A percentile compares a stretch with the other conserved stretches of the same genome.
Evolutionary conservation across 345 rosid species (phyloP).

Genomic region (Hibiscus tridactylites): DNA sequence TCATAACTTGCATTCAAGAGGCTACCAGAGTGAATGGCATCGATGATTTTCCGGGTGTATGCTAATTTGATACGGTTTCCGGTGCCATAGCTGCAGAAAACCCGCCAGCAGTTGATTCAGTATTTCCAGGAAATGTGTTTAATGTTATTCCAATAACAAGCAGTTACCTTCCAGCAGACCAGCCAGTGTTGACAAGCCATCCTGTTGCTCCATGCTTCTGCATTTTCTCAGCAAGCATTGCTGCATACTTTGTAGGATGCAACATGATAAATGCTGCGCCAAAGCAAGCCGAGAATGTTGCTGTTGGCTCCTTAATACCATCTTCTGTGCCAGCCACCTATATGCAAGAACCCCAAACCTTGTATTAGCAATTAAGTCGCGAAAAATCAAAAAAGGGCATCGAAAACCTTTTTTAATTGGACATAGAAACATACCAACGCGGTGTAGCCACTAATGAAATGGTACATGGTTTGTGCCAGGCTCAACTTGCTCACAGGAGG

Average conservation of each 20-base stretch:
- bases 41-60: constrained; percentile 84
- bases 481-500: constrained; percentile 98
- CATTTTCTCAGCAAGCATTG: constrained; percentile 97
- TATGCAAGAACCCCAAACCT: not conserved
- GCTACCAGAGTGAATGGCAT: constrained; percentile 82
- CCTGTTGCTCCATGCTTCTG: constrained; percentile 87
- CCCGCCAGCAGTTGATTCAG: not conserved
- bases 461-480: constrained; percentile 94
- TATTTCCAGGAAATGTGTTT: not conserved
- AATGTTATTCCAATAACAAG: not conserved
- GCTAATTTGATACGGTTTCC: constrained; percentile 81
- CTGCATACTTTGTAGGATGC: constrained; percentile 95
- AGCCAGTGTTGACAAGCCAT: constrained; percentile 97
- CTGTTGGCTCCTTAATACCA: constrained; percentile 84
- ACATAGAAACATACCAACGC: constrained; percentile 50
- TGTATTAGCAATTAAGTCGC: not conserved
- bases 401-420: not conserved
- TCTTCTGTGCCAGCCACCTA: constrained; percentile 97
- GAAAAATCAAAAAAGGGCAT: not conserved
- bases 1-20: constrained; percentile 53
- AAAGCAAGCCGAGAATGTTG: constrained; percentile 95
- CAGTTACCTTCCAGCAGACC: constrained; percentile 92
- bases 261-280: constrained; percentile 97
- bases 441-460: constrained; percentile 96
- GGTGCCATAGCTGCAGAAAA: constrained; percentile 56